A percentile compares a stretch with the other conserved stretches of the same genome.
Conservation (phyloP, 192 early-diverging fungal genomes). For the Geranomyces michiganensis region DNA sequence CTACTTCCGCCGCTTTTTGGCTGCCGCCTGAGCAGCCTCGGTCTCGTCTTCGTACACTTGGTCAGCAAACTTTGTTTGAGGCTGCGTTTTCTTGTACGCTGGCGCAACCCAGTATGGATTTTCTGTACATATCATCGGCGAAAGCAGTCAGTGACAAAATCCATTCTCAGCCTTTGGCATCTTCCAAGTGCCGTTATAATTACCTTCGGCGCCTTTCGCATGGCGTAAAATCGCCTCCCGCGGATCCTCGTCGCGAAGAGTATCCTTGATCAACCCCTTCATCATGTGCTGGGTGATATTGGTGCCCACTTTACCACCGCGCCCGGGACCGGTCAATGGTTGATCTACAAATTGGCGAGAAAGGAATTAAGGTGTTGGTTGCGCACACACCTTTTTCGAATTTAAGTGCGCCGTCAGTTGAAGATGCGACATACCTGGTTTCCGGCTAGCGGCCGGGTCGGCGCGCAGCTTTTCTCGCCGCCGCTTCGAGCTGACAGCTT, state of each 20-base stretch:
- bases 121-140: slow-evolving; percentile 23
- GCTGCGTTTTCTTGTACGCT: slow-evolving; percentile 79
- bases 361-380: not conserved
- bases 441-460: slow-evolving; percentile 70
- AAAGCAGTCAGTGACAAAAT: too few species aligned
- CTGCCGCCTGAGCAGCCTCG: slow-evolving; percentile 53
- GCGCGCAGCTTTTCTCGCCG: slow-evolving; percentile 71
- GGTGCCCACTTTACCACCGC: slow-evolving; percentile 83
- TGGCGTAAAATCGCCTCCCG: slow-evolving; percentile 88
- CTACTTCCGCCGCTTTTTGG: slow-evolving; percentile 51
- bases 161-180: too few species aligned
- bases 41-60: slow-evolving; percentile 64
- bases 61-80: slow-evolving; percentile 68
- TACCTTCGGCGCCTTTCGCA: slow-evolving; percentile 72
- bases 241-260: slow-evolving; percentile 83
- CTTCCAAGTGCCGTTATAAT: not conserved
- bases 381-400: too few species aligned
- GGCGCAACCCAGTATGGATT: slow-evolving; percentile 87
- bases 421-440: slow-evolving; percentile 63
- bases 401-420: not conserved
- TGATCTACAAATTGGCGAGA: slow-evolving; percentile 45
- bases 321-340: slow-evolving; percentile 78
- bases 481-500: slow-evolving; percentile 62
- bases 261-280: slow-evolving; percentile 55
- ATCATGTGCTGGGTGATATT: slow-evolving; percentile 86